Evolutionary conservation across 352 stramenopile genomes (phyloP).

Genomic region (Phytopythium oedochilum): DNA sequence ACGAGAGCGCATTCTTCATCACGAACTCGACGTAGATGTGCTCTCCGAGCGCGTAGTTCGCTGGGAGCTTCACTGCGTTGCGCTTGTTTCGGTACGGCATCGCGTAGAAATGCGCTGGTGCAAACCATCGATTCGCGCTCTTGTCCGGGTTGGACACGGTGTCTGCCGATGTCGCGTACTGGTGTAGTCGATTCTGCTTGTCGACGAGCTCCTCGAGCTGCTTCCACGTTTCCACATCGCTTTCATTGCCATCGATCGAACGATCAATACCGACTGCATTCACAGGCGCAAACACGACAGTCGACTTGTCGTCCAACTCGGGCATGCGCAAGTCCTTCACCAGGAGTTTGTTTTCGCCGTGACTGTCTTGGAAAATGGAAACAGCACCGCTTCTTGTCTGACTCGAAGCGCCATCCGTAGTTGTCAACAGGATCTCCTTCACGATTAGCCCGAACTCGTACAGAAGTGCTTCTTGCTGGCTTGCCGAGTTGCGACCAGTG

Average conservation of each 20-base stretch:
- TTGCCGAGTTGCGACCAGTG: conserved; percentile 74
- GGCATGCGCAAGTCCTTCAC: conserved; percentile 75
- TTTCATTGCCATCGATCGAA: conserved; percentile 61
- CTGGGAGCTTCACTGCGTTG: conserved; percentile 31
- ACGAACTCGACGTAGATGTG: conserved; percentile 86
- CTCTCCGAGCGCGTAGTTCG: conserved; percentile 67
- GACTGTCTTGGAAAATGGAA: conserved; percentile 22
- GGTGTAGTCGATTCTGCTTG: conserved; percentile 64
- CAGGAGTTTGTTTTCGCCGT: conserved; percentile 50
- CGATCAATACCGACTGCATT: conserved; percentile 70
- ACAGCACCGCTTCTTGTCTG: conserved; percentile 14
- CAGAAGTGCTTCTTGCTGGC: conserved; percentile 76
- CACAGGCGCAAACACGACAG: conserved; percentile 70
- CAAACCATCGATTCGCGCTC: conserved; percentile 38
- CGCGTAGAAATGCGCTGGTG: conserved; percentile 42
- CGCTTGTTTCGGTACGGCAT: conserved; percentile 54
- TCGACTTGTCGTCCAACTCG: conserved; percentile 78
- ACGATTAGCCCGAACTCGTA: conserved; percentile 83
- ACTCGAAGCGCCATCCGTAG: conserved; percentile 11
- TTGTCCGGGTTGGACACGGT: neutral
- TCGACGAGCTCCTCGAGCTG: conserved; percentile 44
- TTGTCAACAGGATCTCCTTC: conserved; percentile 65
- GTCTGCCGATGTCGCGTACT: conserved; percentile 30
- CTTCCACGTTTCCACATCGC: conserved; percentile 55
- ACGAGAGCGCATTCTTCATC: conserved; percentile 85